Conservation (phyloP, 768 basidiomycete species). For the Paxillus rubicundulus region DNA sequence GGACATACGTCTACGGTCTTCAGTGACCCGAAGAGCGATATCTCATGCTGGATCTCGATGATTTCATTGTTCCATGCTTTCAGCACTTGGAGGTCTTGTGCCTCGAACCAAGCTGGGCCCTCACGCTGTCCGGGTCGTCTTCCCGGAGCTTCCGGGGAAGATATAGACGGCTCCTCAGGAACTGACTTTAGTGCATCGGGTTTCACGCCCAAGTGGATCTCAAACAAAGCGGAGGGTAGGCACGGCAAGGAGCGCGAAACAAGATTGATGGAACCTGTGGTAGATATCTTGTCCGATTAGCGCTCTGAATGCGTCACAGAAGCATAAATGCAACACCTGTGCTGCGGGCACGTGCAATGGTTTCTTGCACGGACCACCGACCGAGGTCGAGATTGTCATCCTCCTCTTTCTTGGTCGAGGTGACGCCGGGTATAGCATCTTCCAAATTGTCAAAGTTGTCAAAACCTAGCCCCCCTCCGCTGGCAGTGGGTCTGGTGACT, state of each 20-base stretch:
- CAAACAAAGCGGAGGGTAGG: slow-evolving; percentile 74
- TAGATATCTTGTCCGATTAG: slow-evolving; percentile 45
- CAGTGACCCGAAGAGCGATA: slow-evolving; percentile 79
- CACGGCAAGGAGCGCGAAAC: slow-evolving; percentile 70
- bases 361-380: slow-evolving; percentile 65
- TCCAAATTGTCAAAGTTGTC: slow-evolving; percentile 44
- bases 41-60: slow-evolving; percentile 74
- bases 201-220: slow-evolving; percentile 73
- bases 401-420: slow-evolving; percentile 37
- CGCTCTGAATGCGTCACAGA: slow-evolving; percentile 35
- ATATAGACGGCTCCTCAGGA: slow-evolving; percentile 53
- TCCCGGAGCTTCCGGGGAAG: slow-evolving; percentile 35
- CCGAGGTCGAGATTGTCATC: slow-evolving; percentile 50
- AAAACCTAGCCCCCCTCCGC: slow-evolving; percentile 25
- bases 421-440: slow-evolving; percentile 41
- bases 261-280: slow-evolving; percentile 70
- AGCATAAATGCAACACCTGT: slow-evolving; percentile 55
- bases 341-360: slow-evolving; percentile 73
- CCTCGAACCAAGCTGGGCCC: slow-evolving; percentile 74
- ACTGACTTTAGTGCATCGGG: slow-evolving; percentile 69
- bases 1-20: slow-evolving; percentile 73
- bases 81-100: slow-evolving; percentile 70
- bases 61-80: slow-evolving; percentile 84
- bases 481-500: slow-evolving; percentile 18
- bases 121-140: slow-evolving; percentile 42